phyloP scores from a whole-genome alignment of 805 yeast species.

The Starmerella stigmatis region DNA sequence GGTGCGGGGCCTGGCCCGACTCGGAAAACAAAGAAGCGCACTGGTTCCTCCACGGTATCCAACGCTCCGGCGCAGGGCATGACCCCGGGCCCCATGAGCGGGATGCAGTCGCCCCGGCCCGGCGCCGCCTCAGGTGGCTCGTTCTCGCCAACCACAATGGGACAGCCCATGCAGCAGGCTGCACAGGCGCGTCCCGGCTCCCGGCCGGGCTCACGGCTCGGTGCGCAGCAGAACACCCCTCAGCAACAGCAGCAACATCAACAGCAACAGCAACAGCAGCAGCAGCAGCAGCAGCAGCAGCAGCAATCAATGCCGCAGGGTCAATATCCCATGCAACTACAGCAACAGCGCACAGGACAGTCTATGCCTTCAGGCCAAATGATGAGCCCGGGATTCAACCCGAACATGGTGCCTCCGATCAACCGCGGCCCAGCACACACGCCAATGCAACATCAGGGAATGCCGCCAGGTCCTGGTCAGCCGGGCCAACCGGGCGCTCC shows the following conservation, averaged over 20 bases:
- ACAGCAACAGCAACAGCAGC: neutral
- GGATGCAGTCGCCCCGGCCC: neutral
- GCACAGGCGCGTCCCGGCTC: neutral
- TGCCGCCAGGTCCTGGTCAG: constrained; percentile 5
- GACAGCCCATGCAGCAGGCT: neutral
- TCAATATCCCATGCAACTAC: neutral
- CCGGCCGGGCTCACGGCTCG: neutral
- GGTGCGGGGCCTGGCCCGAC: neutral
- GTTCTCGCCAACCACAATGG: neutral
- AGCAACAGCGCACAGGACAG: neutral
- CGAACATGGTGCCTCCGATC: too few relatives aligned
- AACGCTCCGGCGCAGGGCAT: neutral
- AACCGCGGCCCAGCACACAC: too few relatives aligned
- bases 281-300: neutral
- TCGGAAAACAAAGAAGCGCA: neutral
- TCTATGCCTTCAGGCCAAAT: neutral
- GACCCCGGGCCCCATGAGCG: neutral
- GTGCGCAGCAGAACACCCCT: constrained; percentile 2
- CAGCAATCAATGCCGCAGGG: neutral
- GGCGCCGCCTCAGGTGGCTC: neutral
- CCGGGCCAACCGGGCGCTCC: neutral
- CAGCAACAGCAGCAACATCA: constrained; percentile 1
- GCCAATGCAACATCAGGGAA: constrained; percentile 2
- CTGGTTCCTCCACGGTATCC: neutral
- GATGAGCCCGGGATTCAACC: neutral